Evolutionary conservation across 805 yeast genomes (phyloP), one percentile per base, ranked within the genome.

Genomic region (Suhomyces xylopsoci): DNA sequence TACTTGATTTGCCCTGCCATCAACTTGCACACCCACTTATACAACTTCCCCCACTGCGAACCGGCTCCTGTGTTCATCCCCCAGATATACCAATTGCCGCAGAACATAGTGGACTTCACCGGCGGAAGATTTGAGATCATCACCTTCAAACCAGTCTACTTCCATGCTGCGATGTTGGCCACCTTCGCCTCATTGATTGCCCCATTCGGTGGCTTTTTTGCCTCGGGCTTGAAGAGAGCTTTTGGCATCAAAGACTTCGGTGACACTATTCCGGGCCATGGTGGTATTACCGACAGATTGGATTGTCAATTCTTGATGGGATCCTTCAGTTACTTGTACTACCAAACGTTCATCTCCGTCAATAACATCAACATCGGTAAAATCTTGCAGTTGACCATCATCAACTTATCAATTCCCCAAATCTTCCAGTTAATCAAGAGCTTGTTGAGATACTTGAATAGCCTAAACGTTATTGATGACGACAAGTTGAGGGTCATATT

Each of bases 251-350:
- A 94, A 73, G 99, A 94, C 71, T 94, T 94, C 65, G 99, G 98
- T 60, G 96, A 93, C 65, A 93, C 98, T 8, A 94, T 94, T 60
- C 99, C 99, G 14, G 99, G 99, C 30, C 99, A 94, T 67, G 99
- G 99, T 57, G 99, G 99, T 60, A 86, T 94, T 59, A 92, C 97
- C 24, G 99, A 94, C 68, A 82, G 99, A 73, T 86, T 94, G 77
- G 99, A 94, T 73, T 94, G 99, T 73, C 98, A 94, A 73, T 94
- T 93, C 67, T 77, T 94, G 61, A 94, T 94, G 98, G 99, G 99
- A 10, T 89, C 96, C 40, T 94, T 94, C 67, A 81, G 94, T 32
- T 92, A 91, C 66, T 77, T 94, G 59, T 94, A 94, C 73, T 92
- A 86, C 70, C 97, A 93, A 70, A 90, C 97, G 2, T 94, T 94